Evolutionary conservation across 345 rosid genomes (phyloP).

Genomic region (Linum usitatissimum): DNA sequence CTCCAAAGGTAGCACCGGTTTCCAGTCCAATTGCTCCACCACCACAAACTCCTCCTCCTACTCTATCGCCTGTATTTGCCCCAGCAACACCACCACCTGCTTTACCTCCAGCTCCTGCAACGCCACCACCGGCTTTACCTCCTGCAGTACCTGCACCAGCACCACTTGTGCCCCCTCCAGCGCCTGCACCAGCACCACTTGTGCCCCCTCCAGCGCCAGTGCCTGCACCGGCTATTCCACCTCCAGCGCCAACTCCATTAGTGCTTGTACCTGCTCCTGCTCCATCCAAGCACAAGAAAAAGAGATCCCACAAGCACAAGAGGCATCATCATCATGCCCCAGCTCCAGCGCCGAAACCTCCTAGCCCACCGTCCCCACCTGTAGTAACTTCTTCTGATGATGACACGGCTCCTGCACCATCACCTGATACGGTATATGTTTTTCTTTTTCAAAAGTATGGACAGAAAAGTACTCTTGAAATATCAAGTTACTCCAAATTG

Average conservation of each 20-base stretch:
- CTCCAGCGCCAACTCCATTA: slow-evolving; percentile 27
- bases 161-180: slow-evolving; percentile 3
- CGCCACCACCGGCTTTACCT: slow-evolving; percentile 19
- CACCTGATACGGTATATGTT: slow-evolving; percentile 51
- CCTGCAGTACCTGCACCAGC: slow-evolving; percentile 11
- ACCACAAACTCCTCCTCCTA: slow-evolving; percentile 42
- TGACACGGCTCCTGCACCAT: slow-evolving; percentile 71
- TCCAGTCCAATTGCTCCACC: slow-evolving; percentile 45
- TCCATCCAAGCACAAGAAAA: slow-evolving; percentile 50
- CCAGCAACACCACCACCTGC: slow-evolving; percentile 47
- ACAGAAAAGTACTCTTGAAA: not conserved
- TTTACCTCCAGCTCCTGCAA: slow-evolving; percentile 25
- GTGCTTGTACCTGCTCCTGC: slow-evolving; percentile 43
- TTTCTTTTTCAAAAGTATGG: slow-evolving; percentile 10
- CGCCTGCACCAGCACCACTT: slow-evolving; percentile 18
- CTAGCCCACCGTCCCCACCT: slow-evolving; percentile 90
- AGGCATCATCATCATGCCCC: slow-evolving; percentile 54
- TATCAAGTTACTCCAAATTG: slow-evolving; percentile 7
- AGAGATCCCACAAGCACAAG: slow-evolving; percentile 48
- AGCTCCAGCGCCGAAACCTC: slow-evolving; percentile 57
- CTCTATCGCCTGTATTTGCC: slow-evolving; percentile 38
- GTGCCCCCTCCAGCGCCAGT: slow-evolving; percentile 22
- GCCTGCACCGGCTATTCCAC: slow-evolving; percentile 14
- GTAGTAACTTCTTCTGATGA: slow-evolving; percentile 30
- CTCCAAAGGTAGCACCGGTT: slow-evolving; percentile 61